phyloP scores from a whole-genome alignment of 306 rosid species.

The Ochetophila trinervis region DNA sequence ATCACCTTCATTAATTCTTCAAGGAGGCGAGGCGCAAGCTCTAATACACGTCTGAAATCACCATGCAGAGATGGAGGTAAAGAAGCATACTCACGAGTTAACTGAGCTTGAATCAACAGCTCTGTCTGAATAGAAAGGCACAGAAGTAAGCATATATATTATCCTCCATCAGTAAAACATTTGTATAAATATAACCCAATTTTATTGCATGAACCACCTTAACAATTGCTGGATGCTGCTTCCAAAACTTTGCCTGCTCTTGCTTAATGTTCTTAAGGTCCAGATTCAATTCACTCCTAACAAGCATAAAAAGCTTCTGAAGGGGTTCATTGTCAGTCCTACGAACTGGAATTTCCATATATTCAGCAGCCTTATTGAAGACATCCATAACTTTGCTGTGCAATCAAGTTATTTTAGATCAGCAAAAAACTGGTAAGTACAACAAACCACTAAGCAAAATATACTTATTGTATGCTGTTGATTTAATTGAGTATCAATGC shows the following conservation, averaged over 20 bases:
- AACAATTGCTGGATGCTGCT: slow-evolving; percentile 95
- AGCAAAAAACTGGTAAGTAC: neutral
- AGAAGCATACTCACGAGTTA: slow-evolving; percentile 69
- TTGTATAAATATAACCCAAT: neutral
- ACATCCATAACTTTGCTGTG: slow-evolving; percentile 98
- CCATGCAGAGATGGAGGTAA: slow-evolving; percentile 73
- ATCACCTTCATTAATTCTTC: slow-evolving; percentile 98
- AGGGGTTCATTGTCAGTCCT: slow-evolving; percentile 93
- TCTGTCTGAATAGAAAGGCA: slow-evolving; percentile 66
- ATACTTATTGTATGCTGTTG: neutral
- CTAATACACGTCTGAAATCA: slow-evolving; percentile 81
- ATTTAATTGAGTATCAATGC: neutral
- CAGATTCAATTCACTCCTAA: slow-evolving; percentile 94
- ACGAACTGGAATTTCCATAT: slow-evolving; percentile 93
- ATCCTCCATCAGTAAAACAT: slow-evolving; percentile 4
- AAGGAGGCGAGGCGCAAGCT: slow-evolving; percentile 93
- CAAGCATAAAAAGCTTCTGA: slow-evolving; percentile 91
- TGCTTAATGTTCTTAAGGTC: slow-evolving; percentile 98
- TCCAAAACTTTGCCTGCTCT: slow-evolving; percentile 98
- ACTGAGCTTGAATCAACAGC: slow-evolving; percentile 91
- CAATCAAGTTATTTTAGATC: slow-evolving; percentile 15
- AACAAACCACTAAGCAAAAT: neutral
- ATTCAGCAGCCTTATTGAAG: slow-evolving; percentile 94
- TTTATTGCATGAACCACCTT: slow-evolving; percentile 53
- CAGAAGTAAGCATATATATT: slow-evolving; percentile 28